Evolutionary conservation across 306 rosid species (phyloP).

Genomic region (Neltuma alba): DNA sequence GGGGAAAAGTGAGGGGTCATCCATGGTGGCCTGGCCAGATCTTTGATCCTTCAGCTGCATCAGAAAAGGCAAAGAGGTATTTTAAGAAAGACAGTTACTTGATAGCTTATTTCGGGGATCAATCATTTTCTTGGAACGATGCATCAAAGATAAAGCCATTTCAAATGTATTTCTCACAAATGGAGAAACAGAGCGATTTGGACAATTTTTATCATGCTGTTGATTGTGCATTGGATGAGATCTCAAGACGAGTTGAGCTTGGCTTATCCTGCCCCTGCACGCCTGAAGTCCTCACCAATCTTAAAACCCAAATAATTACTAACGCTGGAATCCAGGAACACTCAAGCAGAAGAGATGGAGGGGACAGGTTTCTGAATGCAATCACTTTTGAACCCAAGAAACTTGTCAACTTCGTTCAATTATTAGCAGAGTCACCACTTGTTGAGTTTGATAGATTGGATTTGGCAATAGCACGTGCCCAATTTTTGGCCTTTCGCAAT

Average conservation of each 20-base stretch:
- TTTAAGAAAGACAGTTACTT: slow-evolving; percentile 53
- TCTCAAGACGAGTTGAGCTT: slow-evolving; percentile 72
- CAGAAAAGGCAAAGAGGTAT: slow-evolving; percentile 66
- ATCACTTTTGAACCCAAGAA: slow-evolving; percentile 61
- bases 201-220: slow-evolving; percentile 64
- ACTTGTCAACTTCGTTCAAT: slow-evolving; percentile 56
- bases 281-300: slow-evolving; percentile 43
- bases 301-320: slow-evolving; percentile 52
- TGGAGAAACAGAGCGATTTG: slow-evolving; percentile 62
- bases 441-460: slow-evolving; percentile 52
- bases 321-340: slow-evolving; percentile 66
- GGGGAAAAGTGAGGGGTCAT: too few relatives aligned
- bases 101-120: slow-evolving; percentile 79
- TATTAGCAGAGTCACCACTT: slow-evolving; percentile 56
- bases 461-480: slow-evolving; percentile 50
- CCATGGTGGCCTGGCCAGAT: slow-evolving; percentile 52
- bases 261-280: slow-evolving; percentile 73
- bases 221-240: slow-evolving; percentile 73
- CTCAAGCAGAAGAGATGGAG: slow-evolving; percentile 51
- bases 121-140: slow-evolving; percentile 85
- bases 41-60: slow-evolving; percentile 62
- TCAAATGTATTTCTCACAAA: slow-evolving; percentile 54
- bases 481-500: slow-evolving; percentile 55
- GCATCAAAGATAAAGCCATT: slow-evolving; percentile 65
- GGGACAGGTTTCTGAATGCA: slow-evolving; percentile 46